Percentiles rank a stretch among this genome's conserved stretches.
phyloP scores from a whole-genome alignment of 306 rosid genomes.

The Argentina anserina region DNA sequence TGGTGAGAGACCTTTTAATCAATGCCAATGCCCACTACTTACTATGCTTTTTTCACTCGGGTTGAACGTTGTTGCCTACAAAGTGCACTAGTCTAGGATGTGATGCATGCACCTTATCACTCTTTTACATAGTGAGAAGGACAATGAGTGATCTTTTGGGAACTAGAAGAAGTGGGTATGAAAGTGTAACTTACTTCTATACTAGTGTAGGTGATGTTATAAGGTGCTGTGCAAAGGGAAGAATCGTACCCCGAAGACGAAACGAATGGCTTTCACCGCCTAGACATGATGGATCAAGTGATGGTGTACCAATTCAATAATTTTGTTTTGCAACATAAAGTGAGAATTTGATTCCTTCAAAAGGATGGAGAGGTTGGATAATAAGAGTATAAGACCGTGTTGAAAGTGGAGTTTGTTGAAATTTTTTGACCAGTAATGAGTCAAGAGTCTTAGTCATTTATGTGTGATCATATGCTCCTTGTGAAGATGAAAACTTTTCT shows the following conservation, averaged over 20 bases:
- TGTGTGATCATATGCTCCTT: not conserved
- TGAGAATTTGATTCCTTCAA: not conserved
- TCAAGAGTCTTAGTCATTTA: not conserved
- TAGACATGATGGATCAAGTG: no score
- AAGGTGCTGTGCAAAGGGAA: not conserved
- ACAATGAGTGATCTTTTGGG: not conserved
- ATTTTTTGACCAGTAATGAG: not conserved
- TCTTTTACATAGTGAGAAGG: not conserved
- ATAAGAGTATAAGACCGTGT: not conserved
- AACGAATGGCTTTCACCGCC: no score
- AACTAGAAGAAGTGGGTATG: not conserved
- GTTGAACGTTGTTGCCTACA: not conserved
- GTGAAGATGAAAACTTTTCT: not conserved
- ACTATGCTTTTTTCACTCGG: not conserved
- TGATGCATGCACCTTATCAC: conserved; percentile 2
- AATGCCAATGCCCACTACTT: not conserved
- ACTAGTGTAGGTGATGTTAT: not conserved
- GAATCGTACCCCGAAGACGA: not conserved
- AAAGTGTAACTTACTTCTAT: not conserved
- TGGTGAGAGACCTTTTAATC: not conserved
- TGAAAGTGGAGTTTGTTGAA: not conserved
- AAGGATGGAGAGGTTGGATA: not conserved
- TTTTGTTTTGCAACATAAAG: not conserved
- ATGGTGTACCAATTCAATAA: no score
- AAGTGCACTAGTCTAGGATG: not conserved